Percentiles rank a stretch among this genome's conserved stretches.
phyloP scores from a whole-genome alignment of 192 early-diverging fungal genomes.

The Lobulomyces angularis region DNA sequence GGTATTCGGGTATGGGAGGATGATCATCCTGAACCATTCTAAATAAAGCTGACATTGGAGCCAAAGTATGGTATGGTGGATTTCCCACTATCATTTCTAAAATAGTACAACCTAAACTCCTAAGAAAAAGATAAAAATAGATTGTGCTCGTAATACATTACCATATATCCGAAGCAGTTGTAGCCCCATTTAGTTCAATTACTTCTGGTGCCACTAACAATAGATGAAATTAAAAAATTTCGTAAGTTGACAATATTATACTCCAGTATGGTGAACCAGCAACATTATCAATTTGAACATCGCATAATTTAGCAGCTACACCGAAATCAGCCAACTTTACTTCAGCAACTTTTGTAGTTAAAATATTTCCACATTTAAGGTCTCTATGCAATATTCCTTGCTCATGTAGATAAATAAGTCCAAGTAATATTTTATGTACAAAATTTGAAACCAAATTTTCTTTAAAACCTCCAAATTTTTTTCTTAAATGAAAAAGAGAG shows the following conservation, averaged over 20 bases:
- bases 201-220: no score
- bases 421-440: slow-evolving; percentile 76
- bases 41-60: slow-evolving; percentile 84
- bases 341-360: slow-evolving; percentile 90
- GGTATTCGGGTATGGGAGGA: no score
- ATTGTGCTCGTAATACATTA: slow-evolving; percentile 5
- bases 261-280: no score
- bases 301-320: no score
- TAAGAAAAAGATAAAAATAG: slow-evolving; percentile 3
- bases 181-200: slow-evolving; percentile 85
- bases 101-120: slow-evolving; percentile 84
- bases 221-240: no score
- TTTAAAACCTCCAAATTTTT: slow-evolving; percentile 82
- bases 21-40: no score
- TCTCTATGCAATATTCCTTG: slow-evolving; percentile 85
- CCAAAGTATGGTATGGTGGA: slow-evolving; percentile 76
- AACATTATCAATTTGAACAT: no score
- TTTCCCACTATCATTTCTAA: slow-evolving; percentile 87
- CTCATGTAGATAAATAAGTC: slow-evolving; percentile 78
- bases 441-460: slow-evolving; percentile 81
- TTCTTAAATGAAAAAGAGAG: slow-evolving; percentile 69
- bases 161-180: slow-evolving; percentile 87
- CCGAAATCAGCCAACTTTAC: slow-evolving; percentile 96
- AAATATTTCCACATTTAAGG: slow-evolving; percentile 77
- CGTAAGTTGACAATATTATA: no score